Conservation (phyloP, 2,329 filamentous ascomycete species). For the Alternaria incomplexa region DNA sequence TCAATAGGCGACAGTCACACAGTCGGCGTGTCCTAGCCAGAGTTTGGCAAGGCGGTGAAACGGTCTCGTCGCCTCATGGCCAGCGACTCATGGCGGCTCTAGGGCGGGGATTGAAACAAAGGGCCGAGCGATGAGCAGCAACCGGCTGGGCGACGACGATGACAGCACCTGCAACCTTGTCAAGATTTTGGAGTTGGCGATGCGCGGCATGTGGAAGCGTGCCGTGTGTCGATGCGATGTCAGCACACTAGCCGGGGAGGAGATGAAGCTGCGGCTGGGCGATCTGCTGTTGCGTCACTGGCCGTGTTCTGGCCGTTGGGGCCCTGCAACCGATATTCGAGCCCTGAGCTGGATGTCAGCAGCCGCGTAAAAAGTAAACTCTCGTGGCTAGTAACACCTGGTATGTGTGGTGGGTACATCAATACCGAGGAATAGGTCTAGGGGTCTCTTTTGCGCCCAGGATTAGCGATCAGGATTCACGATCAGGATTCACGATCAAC, state of each 20-base stretch:
- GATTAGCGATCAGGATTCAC: neutral
- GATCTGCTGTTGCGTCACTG: slow-evolving; percentile 13
- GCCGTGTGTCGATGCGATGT: slow-evolving; percentile 5
- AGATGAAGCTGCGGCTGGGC: slow-evolving; percentile 8
- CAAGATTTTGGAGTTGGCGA: slow-evolving; percentile 2
- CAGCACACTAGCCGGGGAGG: slow-evolving; percentile 11
- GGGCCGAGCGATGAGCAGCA: slow-evolving; percentile 3
- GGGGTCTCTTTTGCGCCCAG: neutral
- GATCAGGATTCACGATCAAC: neutral
- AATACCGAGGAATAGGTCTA: neutral
- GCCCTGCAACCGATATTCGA: neutral
- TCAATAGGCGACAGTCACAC: slow-evolving; percentile 33
- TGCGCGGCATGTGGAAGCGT: slow-evolving; percentile 6
- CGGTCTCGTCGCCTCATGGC: slow-evolving; percentile 16
- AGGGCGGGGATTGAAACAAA: slow-evolving; percentile 26
- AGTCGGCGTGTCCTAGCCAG: slow-evolving; percentile 24
- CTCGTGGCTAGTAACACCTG: neutral
- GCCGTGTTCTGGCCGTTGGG: slow-evolving; percentile 12
- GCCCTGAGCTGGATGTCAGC: neutral
- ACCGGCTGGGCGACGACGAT: neutral
- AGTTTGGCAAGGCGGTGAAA: slow-evolving; percentile 33
- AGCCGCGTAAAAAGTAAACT: neutral
- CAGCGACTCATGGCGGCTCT: slow-evolving; percentile 26
- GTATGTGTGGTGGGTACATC: neutral
- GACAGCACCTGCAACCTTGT: neutral